phyloP scores from a whole-genome alignment of 306 rosid species.

The Medicago truncatula region DNA sequence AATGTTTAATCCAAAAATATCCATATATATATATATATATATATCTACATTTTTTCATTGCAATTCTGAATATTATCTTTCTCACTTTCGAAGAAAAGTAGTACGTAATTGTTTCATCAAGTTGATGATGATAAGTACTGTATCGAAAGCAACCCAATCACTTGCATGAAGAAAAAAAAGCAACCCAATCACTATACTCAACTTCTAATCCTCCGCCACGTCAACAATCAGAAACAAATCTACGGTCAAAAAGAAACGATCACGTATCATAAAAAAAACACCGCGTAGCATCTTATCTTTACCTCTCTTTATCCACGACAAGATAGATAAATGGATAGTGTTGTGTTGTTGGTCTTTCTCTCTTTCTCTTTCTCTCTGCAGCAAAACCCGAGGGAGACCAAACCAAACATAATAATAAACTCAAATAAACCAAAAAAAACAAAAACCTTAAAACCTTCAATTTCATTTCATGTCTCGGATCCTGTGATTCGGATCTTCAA shows the following conservation, averaged over 20 bases:
- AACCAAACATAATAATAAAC: slow-evolving; percentile 11
- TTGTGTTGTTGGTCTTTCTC: slow-evolving; percentile 17
- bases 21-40: too few relatives aligned
- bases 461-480: slow-evolving; percentile 40
- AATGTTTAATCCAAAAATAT: too few relatives aligned
- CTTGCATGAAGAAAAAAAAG: background rate
- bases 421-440: background rate
- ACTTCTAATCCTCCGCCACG: background rate
- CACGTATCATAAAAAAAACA: background rate
- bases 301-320: slow-evolving; percentile 52
- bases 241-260: background rate
- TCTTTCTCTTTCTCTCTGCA: slow-evolving; percentile 47
- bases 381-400: slow-evolving; percentile 52
- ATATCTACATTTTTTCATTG: too few relatives aligned
- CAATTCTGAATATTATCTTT: too few relatives aligned
- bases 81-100: too few relatives aligned
- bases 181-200: background rate
- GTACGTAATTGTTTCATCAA: too few relatives aligned
- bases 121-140: too few relatives aligned
- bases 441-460: slow-evolving; percentile 26
- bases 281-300: background rate
- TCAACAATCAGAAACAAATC: background rate
- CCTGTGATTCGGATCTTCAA: slow-evolving; percentile 53
- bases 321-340: slow-evolving; percentile 74
- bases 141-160: too few relatives aligned